Conservation (phyloP, 2,329 filamentous ascomycete genomes). For the Lithohypha guttulata region DNA sequence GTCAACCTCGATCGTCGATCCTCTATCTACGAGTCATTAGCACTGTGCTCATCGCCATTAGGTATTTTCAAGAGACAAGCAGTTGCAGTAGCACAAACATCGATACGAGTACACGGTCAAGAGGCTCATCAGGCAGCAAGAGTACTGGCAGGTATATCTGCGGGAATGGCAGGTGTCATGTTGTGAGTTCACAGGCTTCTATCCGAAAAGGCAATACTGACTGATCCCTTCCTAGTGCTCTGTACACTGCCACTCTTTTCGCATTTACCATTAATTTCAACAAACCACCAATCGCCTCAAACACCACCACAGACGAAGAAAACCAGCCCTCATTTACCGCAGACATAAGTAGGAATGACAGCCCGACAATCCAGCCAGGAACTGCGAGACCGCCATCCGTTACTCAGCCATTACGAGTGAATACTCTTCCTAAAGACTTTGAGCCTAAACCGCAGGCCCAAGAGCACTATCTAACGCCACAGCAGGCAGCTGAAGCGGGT, state of each 20-base stretch:
- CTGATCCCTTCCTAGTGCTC: constrained; percentile 9
- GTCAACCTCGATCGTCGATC: background rate
- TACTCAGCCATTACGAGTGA: background rate
- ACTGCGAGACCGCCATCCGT: background rate
- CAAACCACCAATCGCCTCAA: constrained; percentile 2
- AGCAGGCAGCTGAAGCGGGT: constrained; percentile 1
- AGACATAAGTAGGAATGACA: background rate
- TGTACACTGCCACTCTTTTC: constrained; percentile 15
- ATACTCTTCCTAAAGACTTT: constrained; percentile 3
- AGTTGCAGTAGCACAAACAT: background rate
- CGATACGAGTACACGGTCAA: background rate
- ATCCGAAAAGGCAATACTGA: background rate
- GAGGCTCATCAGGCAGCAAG: constrained; percentile 10
- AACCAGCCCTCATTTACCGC: background rate
- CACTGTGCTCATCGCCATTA: background rate
- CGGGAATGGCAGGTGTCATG: constrained; percentile 15
- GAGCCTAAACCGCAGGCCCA: background rate
- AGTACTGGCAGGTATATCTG: constrained; percentile 16
- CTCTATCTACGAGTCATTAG: background rate
- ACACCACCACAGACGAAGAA: constrained; percentile 1
- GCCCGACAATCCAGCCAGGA: background rate
- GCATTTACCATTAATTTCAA: constrained; percentile 15
- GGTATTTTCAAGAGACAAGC: background rate
- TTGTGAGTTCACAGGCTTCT: constrained; percentile 13
- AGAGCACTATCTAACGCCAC: constrained; percentile 2